Evolutionary conservation across 371 early-diverging fungal genomes (phyloP).

Genomic region (Funneliformis caledonium): DNA sequence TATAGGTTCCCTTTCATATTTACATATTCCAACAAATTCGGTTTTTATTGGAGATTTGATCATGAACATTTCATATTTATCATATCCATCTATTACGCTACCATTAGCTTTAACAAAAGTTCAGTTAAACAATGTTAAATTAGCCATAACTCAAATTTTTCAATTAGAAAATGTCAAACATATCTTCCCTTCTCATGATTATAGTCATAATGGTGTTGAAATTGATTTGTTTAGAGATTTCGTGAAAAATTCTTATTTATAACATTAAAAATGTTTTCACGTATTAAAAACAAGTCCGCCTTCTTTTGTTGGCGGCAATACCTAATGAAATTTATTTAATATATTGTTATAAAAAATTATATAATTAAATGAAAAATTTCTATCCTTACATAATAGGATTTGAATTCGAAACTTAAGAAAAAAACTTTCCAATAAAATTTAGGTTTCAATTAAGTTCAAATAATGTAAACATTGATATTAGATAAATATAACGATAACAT

Average conservation of each 20-base stretch:
- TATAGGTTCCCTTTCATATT: slow-evolving; percentile 50
- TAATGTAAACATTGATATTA: too few relatives aligned
- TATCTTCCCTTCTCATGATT: slow-evolving; percentile 51
- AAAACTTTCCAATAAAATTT: too few relatives aligned
- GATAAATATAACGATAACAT: too few relatives aligned
- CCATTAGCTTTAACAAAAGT: slow-evolving; percentile 46
- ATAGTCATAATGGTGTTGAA: slow-evolving; percentile 44
- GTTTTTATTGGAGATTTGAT: slow-evolving; percentile 52
- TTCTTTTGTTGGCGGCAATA: too few relatives aligned
- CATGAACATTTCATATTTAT: slow-evolving; percentile 47
- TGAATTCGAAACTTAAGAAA: too few relatives aligned
- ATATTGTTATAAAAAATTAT: too few relatives aligned
- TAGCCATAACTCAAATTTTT: slow-evolving; percentile 46
- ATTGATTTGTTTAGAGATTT: slow-evolving; percentile 47
- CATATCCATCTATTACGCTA: slow-evolving; percentile 43
- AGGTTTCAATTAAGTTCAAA: too few relatives aligned
- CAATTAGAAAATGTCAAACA: slow-evolving; percentile 45
- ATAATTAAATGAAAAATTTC: too few relatives aligned
- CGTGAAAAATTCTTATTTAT: background rate
- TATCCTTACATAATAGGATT: too few relatives aligned
- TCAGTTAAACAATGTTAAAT: slow-evolving; percentile 47
- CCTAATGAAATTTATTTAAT: too few relatives aligned
- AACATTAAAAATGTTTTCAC: too few relatives aligned
- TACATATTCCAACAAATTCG: slow-evolving; percentile 49
- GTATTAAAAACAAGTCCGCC: too few relatives aligned